Base-by-base conservation (phyloP, 768 basidiomycete genomes). In the Lentinula lateritia region DNA sequence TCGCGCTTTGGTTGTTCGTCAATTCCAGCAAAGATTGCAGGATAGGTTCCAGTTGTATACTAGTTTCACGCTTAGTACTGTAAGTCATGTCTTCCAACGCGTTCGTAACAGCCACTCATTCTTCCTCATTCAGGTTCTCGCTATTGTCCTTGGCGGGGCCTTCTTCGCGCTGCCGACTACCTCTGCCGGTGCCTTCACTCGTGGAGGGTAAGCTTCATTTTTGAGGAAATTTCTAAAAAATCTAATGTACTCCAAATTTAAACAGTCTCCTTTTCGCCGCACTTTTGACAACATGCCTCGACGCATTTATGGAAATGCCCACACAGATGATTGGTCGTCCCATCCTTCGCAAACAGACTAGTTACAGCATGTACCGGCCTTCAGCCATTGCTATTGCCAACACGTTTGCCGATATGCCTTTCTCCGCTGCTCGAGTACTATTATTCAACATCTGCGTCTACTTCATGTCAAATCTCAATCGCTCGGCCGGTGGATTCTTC, bases 161-260 rank as follows among this genome's bases (percentile, higher is more conserved):
- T 96, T 85, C 76, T 84, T 86, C 67, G 83, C 88, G 52, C 80
- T 89, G 53, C 90, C 92, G 1, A 67, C 80, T 13, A 87, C 89
- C 0, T 84, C 93, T 6, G 80, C 82, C 45, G 94, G 94, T 36
- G 91, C 88, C 0, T 97, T 97, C 75, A 93, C 93, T 28, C 85
- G 93, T 64, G 92, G 92, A 50, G 81, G 90, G 77, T 78, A 61
- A 50, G 72, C 61, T 41, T 12, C 2, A 2, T 23, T 45, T 16
- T 5, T 36, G 13, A 38, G 7, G 28, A 28, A 28, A 28, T 28
- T 4, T 28, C 3, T 16, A 36, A 0, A 23, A 20, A 18, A 7
- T 15, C 9, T 35, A n/a, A 52, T 23, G 23, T 48, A 28, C 41
- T 13, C 15, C 16, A 34, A 36, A n/a, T n/a, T n/a, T n/a, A n/a